Percentiles rank a stretch among this genome's conserved stretches.
Conservation (phyloP, 2,329 filamentous ascomycete genomes). For the Epicoccum sorghinum region DNA sequence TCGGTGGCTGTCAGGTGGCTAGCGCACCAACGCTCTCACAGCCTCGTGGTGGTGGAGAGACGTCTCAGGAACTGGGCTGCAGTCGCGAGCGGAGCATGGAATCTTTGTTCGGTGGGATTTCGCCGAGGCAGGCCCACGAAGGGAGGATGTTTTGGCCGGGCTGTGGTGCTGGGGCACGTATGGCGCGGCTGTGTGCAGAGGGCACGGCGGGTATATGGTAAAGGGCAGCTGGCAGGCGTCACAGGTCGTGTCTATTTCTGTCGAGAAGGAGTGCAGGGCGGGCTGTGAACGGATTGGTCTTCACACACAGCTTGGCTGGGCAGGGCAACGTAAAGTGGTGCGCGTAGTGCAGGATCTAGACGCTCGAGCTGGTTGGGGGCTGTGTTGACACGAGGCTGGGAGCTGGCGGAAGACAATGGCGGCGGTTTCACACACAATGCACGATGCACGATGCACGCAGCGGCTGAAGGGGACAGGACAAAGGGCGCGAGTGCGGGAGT, state of each 20-base stretch:
- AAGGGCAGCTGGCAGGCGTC: not conserved
- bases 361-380: not conserved
- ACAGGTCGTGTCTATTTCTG: not conserved
- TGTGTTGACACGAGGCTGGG: not conserved
- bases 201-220: not conserved
- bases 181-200: not conserved
- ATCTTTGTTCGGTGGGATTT: slow-evolving; percentile 10
- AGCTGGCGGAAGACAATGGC: not conserved
- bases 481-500: not conserved
- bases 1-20: slow-evolving; percentile 13
- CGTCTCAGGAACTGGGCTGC: slow-evolving; percentile 6
- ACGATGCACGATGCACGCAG: too few species aligned
- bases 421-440: not conserved
- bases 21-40: slow-evolving; percentile 19
- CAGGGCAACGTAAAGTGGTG: slow-evolving; percentile 5
- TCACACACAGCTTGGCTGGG: slow-evolving; percentile 1
- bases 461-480: not conserved
- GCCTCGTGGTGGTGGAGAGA: slow-evolving; percentile 7
- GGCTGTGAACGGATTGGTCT: not conserved
- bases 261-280: slow-evolving; percentile 19
- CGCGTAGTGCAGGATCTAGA: slow-evolving; percentile 16
- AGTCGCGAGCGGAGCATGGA: slow-evolving; percentile 23
- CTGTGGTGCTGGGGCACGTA: not conserved
- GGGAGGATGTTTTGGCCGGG: slow-evolving; percentile 17
- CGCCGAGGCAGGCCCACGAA: slow-evolving; percentile 19